Base-by-base conservation (phyloP, 2,329 filamentous ascomycete genomes). In the Clathrospora elynae region DNA sequence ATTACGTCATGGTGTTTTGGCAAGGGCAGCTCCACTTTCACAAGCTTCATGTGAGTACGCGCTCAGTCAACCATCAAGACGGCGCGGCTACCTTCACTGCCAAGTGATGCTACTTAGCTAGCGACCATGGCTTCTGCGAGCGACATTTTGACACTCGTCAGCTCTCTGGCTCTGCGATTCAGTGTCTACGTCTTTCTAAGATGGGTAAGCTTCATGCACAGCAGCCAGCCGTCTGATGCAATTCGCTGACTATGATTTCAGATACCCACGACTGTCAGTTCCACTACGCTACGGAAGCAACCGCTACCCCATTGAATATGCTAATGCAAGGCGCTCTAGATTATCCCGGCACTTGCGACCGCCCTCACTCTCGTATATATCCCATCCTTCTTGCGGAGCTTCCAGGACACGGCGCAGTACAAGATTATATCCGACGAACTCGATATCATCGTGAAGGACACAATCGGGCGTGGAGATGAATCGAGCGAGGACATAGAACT, bases 351-450 rank as follows among this genome's bases (percentile, higher is more conserved):
- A 8, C 56, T 78, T 8, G 73, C 83, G 3, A 82, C 83, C 42
- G 77, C 85, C 0, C 72, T 86, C 2, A 83, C 86, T 47, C 83
- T 80, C 16, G 68, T 89, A 43, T 89, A 88, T 55, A 63, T 85
- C 0, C 78, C 84, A 0, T 75, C 83, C 0, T 88, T 86, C 67
- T 66, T 87, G 35, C 71, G 75, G 9, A 81, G 78, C 54, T 83
- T 81, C 61, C 68, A 79, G 17, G 75, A 75, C 11, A 79, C 81
- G 42, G 75, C 82, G 5, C 73, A 78, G 45, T 79, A 83, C 57
- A 74, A 81, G 33, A 62, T 86, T 4, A 70, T 86, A 16, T 72
- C 70, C 10, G 82, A 86, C 53, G 73, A 85, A 50, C 72, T 86
- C 14, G 79, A 85, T 32, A 69, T 70, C 16, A 68, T 75, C 13